Evolutionary conservation across 202 grass and related monocot genomes (phyloP).

Genomic region (Digitaria exilis): DNA sequence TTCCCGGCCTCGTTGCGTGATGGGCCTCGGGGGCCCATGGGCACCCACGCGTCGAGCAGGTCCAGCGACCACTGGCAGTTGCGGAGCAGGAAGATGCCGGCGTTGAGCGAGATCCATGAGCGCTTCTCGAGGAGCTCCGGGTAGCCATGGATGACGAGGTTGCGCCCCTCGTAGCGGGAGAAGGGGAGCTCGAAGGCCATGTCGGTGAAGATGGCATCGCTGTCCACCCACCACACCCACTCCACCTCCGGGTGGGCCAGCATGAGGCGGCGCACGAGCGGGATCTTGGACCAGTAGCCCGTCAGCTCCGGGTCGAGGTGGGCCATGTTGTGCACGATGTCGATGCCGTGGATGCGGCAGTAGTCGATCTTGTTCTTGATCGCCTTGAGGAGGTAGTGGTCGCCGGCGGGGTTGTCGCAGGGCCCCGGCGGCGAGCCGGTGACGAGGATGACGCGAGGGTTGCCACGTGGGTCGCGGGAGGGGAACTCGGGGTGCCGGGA

Average conservation of each 20-base stretch:
- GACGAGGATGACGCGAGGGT: conserved; percentile 38
- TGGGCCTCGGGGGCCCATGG: conserved; percentile 52
- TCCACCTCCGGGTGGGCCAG: conserved; percentile 67
- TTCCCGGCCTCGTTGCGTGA: conserved; percentile 49
- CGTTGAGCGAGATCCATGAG: conserved; percentile 65
- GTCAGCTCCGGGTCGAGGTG: conserved; percentile 40
- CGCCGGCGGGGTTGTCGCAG: conserved; percentile 57
- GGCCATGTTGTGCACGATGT: conserved; percentile 64
- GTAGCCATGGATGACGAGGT: conserved; percentile 60
- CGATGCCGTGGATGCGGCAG: conserved; percentile 62
- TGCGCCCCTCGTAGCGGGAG: conserved; percentile 35
- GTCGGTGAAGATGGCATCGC: conserved; percentile 69
- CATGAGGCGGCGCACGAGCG: conserved; percentile 52
- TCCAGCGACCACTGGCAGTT: conserved; percentile 82
- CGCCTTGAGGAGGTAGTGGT: conserved; percentile 65
- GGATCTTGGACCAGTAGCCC: conserved; percentile 55
- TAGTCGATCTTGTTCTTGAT: conserved; percentile 78
- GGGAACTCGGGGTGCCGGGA: conserved; percentile 60
- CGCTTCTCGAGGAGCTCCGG: conserved; percentile 60
- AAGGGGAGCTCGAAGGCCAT: conserved; percentile 68
- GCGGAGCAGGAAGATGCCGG: conserved; percentile 56
- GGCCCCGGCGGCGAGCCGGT: conserved; percentile 56
- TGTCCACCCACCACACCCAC: conserved; percentile 76
- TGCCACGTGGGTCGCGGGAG: not conserved
- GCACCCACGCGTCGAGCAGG: conserved; percentile 58